Base-by-base conservation (phyloP, 208 protist species). In the Lotmaria passim region DNA sequence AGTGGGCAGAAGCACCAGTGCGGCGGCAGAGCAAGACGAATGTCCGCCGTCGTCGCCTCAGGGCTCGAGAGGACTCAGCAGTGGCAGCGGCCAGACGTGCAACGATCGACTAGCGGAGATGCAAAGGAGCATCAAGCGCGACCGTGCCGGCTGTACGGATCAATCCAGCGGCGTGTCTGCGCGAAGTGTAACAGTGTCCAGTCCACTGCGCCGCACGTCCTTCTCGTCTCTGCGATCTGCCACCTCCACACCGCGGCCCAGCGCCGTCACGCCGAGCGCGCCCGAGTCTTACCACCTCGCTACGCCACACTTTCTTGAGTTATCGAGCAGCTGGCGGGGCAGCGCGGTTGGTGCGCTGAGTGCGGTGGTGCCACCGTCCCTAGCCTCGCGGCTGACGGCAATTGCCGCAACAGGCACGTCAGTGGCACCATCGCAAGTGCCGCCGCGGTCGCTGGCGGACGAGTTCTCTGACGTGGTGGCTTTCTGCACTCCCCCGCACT, bases 401-500 rank as follows among this genome's bases (percentile, higher is more conserved):
- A 51, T 67, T 33, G 39, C 59, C 31, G 41, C 44, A 6, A 47
- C 28, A 2, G 46, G 31, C 4, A 28, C 30, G 11, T 51, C 38
- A 30, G 14, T 43, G 34, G 48, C 64, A 2, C 51, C 48, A 34
- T 47, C 57, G 19, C n/a, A 33, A n/a, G n/a, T n/a, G 38, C 48
- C 63, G 26, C 47, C 28, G 56, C 58, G 57, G 7, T 38, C 38
- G 2, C 67, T 79, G 30, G 24, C 44, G 28, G 73, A 52, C 17
- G 69, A 73, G 50, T 80, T 86, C 50, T 57, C 68, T 12, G 81
- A 86, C 48, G 73, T 86, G 17, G 78, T 79, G 11, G 65, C 61
- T 26, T 79, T 64, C 58, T 74, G 55, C 52, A 73, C 39, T 23
- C 67, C 67, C 15, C 67, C 57, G 26, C 36, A 51, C 30, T 33